Evolutionary conservation across 306 rosid genomes (phyloP), one percentile per base, ranked within the genome.

Genomic region (Crataegus laevigata): DNA sequence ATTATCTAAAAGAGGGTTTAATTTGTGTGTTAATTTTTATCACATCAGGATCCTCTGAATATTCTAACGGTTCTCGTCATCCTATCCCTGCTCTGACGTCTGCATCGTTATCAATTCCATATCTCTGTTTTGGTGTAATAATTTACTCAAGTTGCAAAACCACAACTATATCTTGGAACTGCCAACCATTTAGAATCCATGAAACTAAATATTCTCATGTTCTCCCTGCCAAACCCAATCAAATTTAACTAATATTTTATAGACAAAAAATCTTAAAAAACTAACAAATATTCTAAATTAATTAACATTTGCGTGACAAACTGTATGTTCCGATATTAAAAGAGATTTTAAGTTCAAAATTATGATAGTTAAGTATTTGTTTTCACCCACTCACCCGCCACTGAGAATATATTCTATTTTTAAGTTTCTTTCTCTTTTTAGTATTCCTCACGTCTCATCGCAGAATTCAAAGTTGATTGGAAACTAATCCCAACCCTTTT

Each of bases 41-140:
- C n/a, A n/a, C n/a, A n/a, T n/a, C n/a, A n/a, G n/a, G n/a, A 65
- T 65, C 28, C 69, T 34, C 50, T 26, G 50, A 65, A 65, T 65
- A 65, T 65, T 65, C 69, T 34, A 34, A 34, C 8, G 69, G 47
- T 21, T 19, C 69, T 65, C 40, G 13, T 65, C 9, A 34, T n/a
- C 32, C 17, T 0, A 8, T 7, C 17, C 1, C 22, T 15, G 42
- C 28, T 18, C 2, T 3, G 0, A 24, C 4, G 65, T 60, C 34
- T 57, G 65, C 18, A 57, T 17, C 9, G 14, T 10, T 25, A 13
- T 5, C 65, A 13, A 59, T n/a, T 59, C 18, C 18, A 13, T 13
- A 13, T 13, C 6, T 59, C 1, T 25, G 19, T 6, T 24, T 15
- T 3, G 40, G 17, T 4, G 40, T 28, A 22, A 62, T 28, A 17